Evolutionary conservation across 768 basidiomycete genomes (phyloP).

Genomic region (Phlegmacium glaucopus): DNA sequence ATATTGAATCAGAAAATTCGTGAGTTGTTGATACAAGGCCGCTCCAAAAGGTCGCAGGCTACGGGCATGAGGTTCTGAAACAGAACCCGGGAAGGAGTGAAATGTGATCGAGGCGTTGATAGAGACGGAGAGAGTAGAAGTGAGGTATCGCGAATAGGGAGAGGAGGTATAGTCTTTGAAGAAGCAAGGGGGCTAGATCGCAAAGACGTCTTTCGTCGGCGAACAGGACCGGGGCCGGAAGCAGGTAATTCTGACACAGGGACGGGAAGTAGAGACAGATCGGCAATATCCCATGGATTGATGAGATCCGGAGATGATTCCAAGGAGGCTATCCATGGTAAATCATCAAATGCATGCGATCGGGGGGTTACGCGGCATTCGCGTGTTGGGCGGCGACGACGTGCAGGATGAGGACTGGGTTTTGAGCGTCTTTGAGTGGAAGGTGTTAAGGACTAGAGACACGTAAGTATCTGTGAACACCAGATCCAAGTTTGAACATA

Average conservation of each 20-base stretch:
- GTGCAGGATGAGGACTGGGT: slow-evolving; percentile 20
- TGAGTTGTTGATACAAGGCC: slow-evolving; percentile 28
- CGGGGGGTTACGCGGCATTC: slow-evolving; percentile 27
- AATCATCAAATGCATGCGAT: slow-evolving; percentile 49
- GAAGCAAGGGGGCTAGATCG: slow-evolving; percentile 43
- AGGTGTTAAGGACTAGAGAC: slow-evolving; percentile 20
- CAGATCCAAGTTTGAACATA: slow-evolving; percentile 18
- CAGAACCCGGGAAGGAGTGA: slow-evolving; percentile 45
- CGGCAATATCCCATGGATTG: slow-evolving; percentile 55
- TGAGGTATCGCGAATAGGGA: slow-evolving; percentile 23
- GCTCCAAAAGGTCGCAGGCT: slow-evolving; percentile 31
- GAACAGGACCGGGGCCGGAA: slow-evolving; percentile 49
- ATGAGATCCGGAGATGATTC: slow-evolving; percentile 41
- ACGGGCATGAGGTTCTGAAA: slow-evolving; percentile 67
- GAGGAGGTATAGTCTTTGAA: slow-evolving; percentile 10
- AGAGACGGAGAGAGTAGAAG: slow-evolving; percentile 17
- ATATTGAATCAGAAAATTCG: slow-evolving; percentile 13
- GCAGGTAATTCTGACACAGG: slow-evolving; percentile 16
- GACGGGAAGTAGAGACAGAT: slow-evolving; percentile 57
- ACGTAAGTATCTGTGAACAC: slow-evolving; percentile 14
- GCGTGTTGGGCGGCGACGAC: slow-evolving; percentile 29
- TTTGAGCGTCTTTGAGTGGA: slow-evolving; percentile 37
- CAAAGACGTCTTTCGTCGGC: slow-evolving; percentile 51
- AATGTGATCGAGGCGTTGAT: slow-evolving; percentile 33
- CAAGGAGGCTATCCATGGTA: slow-evolving; percentile 66